Evolutionary conservation across 257 asterid genomes (phyloP), one percentile per base, ranked within the genome.

Genomic region (Eucommia ulmoides): DNA sequence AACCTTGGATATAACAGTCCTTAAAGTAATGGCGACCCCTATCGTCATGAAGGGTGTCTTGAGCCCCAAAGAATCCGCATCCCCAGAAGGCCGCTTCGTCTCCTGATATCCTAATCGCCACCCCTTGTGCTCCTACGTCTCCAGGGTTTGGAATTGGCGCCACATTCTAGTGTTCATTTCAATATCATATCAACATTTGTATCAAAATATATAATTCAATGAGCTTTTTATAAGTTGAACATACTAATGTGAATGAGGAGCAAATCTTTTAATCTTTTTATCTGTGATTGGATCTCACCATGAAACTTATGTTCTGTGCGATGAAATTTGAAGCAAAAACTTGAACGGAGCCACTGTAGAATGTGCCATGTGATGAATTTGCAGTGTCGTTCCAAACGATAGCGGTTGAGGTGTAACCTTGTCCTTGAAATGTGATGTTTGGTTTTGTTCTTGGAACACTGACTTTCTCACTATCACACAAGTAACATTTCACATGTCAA

Each of bases 1-100:
- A 89, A 16, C 98, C 98, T 56, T 89, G 98, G 18, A 89, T 75
- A n/a, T 80, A 82, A 51, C 94, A 89, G 23, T 89, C 98, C 60
- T 72, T 82, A 69, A 78, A 89, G 61, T 85, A 83, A 66, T 85
- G 96, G 52, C 94, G 89, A 29, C 96, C 94, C 50, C 94, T 64
- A 15, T 89, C 98, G 23, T 89, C 98, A 35, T 89, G 98, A 2
- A 85, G 58, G 1, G 98, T 89, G 53, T 85, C 98, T 41, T 89
- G 96, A 4, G 96, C 94, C 59, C 96, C 96, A 19, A 89, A 85
- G 74, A 89, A 89, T 19, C 98, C 96, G 22, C 98, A 89, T 1
- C 98, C 96, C 84, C 85, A 78, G 47, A 85, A 89, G 0, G 91
- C 94, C 0, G 96, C 82, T 64, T 66, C 61, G 38, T 89, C 96